A percentile compares a stretch with the other conserved stretches of the same genome.
Conservation (phyloP, 2,329 filamentous ascomycete genomes). For the Metarhizium robertsii region DNA sequence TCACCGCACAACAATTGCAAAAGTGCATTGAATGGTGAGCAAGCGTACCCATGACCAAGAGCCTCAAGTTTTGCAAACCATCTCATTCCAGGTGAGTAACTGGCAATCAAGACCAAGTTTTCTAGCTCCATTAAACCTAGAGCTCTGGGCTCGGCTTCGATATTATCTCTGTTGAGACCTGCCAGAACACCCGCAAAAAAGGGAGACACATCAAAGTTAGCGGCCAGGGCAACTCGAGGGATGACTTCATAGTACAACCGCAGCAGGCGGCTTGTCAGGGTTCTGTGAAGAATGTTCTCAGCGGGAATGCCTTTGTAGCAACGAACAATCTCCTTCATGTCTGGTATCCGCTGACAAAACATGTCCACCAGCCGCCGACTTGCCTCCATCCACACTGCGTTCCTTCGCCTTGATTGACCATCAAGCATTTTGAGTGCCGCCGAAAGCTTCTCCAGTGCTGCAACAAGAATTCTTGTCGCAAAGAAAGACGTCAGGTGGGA, state of each 20-base stretch:
- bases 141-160: constrained; percentile 38
- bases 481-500: constrained; percentile 78
- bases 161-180: constrained; percentile 44
- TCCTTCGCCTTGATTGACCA: constrained; percentile 27
- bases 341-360: constrained; percentile 70
- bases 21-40: constrained; percentile 60
- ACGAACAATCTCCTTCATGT: constrained; percentile 70
- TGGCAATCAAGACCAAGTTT: constrained; percentile 71
- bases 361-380: constrained; percentile 58
- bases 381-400: constrained; percentile 58
- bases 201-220: constrained; percentile 81
- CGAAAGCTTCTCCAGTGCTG: constrained; percentile 71
- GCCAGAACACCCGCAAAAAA: constrained; percentile 61
- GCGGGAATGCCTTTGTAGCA: constrained; percentile 61
- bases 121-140: constrained; percentile 66
- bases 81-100: constrained; percentile 72
- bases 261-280: constrained; percentile 69
- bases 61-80: constrained; percentile 75
- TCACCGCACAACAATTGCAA: constrained; percentile 36
- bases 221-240: constrained; percentile 68
- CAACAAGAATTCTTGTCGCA: constrained; percentile 66
- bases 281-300: constrained; percentile 64
- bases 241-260: constrained; percentile 77
- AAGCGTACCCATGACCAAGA: constrained; percentile 37
- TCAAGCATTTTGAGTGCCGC: constrained; percentile 52